Base-by-base conservation (phyloP, 768 basidiomycete species). In the Cyathus striatus region DNA sequence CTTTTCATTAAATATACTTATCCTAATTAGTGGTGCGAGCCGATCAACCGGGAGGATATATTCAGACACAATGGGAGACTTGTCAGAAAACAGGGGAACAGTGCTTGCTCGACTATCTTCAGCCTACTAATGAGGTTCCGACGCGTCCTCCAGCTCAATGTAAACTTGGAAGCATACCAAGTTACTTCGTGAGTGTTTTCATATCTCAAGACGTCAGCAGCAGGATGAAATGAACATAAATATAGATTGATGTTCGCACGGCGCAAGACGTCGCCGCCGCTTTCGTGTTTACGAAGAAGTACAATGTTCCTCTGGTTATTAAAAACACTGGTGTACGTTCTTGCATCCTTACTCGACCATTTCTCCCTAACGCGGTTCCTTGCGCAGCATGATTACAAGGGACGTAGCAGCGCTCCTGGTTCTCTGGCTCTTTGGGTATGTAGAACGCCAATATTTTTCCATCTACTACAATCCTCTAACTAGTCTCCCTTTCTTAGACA, bases 311-410 rank as follows among this genome's bases (percentile, higher is more conserved):
- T 7, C 50, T 78, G 12, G 68, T 68, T 12, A 62, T 78, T 18
- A 74, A 75, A 51, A 78, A 77, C 46, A 75, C 75, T 14, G 76
- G 76, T 21, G 73, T 75, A 47, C 52, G 69, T 55, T 21, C 12
- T 34, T 21, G n/a, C 16, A 30, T 32, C 9, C n/a, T 3, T 42
- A 13, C 7, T 16, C 9, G n/a, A 17, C 3, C 10, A 20, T 2
- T 25, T 23, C 27, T 24, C 23, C 20, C 21, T 34, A 13, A 23
- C 27, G 23, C 33, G 18, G 16, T 3, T 27, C 25, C 40, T 14
- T 41, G 18, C 21, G 26, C 40, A 75, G 73, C 73, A 76, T 44
- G 73, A 76, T 46, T 74, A 72, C 51, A 69, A 64, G 45, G 73
- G 72, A 13, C 59, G 73, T 13, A 75, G 73, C 47, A 72, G 69